phyloP scores from a whole-genome alignment of 2,329 filamentous ascomycete species.

The Penicillium psychrosexuale region DNA sequence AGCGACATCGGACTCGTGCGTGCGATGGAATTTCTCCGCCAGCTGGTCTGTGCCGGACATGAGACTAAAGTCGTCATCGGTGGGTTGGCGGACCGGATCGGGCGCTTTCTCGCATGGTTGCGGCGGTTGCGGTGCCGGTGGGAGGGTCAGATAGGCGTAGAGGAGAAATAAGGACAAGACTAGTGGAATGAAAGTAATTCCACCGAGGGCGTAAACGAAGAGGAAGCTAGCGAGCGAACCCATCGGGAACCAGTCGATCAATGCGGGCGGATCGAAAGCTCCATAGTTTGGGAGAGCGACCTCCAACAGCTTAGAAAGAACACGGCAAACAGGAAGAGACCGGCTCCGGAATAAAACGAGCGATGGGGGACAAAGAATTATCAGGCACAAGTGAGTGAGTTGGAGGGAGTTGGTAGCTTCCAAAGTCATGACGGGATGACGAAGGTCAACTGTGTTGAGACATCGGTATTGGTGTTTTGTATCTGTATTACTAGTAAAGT shows the following conservation, averaged over 20 bases:
- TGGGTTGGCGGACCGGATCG: constrained; percentile 48
- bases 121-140: constrained; percentile 36
- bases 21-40: constrained; percentile 60
- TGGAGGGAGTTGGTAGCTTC: constrained; percentile 19
- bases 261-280: constrained; percentile 30
- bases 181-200: constrained; percentile 81
- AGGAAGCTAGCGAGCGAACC: constrained; percentile 57
- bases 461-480: constrained; percentile 6
- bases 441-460: constrained; percentile 4
- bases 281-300: constrained; percentile 27
- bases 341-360: constrained; percentile 15
- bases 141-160: constrained; percentile 68
- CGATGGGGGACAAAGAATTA: constrained; percentile 1
- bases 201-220: constrained; percentile 77
- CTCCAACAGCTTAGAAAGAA: not conserved
- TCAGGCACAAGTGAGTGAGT: constrained; percentile 11
- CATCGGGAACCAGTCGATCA: constrained; percentile 39
- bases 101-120: constrained; percentile 38
- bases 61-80: constrained; percentile 64
- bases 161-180: constrained; percentile 59
- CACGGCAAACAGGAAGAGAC: constrained; percentile 14
- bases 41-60: constrained; percentile 58
- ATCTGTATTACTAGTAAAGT: not conserved
- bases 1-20: constrained; percentile 71
- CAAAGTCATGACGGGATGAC: constrained; percentile 15